These are phyloP conservation scores for Datura wrightii DNA, from an alignment of 257 asterid species.

Conservation along the genomic window DNA sequence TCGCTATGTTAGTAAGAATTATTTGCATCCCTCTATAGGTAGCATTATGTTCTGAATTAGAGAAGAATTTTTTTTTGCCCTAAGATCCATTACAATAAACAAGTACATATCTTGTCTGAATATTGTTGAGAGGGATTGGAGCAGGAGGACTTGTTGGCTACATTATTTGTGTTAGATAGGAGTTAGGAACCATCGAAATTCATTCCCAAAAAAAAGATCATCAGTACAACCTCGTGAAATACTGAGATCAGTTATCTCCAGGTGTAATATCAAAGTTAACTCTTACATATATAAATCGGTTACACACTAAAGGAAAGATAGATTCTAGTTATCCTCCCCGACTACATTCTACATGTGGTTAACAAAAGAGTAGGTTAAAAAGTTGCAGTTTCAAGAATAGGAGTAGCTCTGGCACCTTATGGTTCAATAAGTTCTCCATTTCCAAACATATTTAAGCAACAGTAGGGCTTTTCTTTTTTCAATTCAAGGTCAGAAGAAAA, in stretches of 20 bases:
- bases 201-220: background rate
- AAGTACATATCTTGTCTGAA: background rate
- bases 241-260: background rate
- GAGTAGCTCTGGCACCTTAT: background rate
- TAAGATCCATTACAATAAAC: background rate
- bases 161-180: background rate
- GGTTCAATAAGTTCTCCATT: background rate
- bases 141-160: background rate
- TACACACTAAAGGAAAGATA: too few species aligned
- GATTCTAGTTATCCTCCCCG: too few species aligned
- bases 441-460: background rate
- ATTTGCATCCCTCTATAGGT: conserved; percentile 1
- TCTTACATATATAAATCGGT: too few species aligned
- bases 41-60: conserved; percentile 12
- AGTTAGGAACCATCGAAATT: background rate
- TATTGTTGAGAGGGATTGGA: background rate
- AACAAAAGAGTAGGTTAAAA: background rate
- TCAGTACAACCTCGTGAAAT: background rate
- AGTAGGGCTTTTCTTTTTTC: background rate
- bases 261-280: background rate
- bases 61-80: background rate
- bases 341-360: too few species aligned
- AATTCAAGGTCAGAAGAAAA: background rate
- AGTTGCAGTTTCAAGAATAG: background rate
- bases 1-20: background rate